Base-by-base conservation (phyloP, 139 green algal genomes). In the Chlorella sp. region DNA sequence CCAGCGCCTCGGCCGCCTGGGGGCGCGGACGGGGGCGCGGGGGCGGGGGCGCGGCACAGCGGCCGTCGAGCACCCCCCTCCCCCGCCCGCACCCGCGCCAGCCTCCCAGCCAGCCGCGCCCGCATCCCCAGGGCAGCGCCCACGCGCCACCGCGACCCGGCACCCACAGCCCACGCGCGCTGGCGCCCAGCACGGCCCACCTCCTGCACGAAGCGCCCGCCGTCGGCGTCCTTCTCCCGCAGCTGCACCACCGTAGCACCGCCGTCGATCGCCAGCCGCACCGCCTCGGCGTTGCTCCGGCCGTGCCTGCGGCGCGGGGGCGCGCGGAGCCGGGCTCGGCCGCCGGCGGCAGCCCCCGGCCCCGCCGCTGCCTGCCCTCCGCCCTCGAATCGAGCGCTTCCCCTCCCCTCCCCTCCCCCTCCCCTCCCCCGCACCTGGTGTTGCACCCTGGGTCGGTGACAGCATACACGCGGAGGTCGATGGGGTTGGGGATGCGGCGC, bases 201-300 rank as follows among this genome's bases (percentile, higher is more conserved):
- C 56, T 86, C 73, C 40, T 66, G 11, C 27, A 91, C 11, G 63
- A 97, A 97, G n/a, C 81, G 76, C 5, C 87, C 88, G 21, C 87
- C 89, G n/a, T 91, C 88, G 2, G 63, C 61, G 35, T 91, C 73
- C 84, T 98, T 98, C 76, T 97, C 90, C 35, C 94, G 74, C 40
- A 98, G 67, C 81, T 97, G 93, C 50, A 98, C 64, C 8, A 97
- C 83, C 15, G 91, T 97, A 6, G 88, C 87, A 17, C 94, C 94
- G 4, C 94, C 94, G 43, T 73, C 65, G 2, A 97, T 78, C 0
- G 92, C 94, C 14, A 45, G 71, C 25, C 58, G 41, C 17, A 97
- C 88, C 25, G 90, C 89, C 60, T 95, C 85, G 43, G 64, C 79
- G 48, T 84, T 74, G 66, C 51, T 75, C n/a, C n/a, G 62, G 17